Evolutionary conservation across 2,329 filamentous ascomycete genomes (phyloP).

Genomic region (Hymenoscyphus fraxineus): DNA sequence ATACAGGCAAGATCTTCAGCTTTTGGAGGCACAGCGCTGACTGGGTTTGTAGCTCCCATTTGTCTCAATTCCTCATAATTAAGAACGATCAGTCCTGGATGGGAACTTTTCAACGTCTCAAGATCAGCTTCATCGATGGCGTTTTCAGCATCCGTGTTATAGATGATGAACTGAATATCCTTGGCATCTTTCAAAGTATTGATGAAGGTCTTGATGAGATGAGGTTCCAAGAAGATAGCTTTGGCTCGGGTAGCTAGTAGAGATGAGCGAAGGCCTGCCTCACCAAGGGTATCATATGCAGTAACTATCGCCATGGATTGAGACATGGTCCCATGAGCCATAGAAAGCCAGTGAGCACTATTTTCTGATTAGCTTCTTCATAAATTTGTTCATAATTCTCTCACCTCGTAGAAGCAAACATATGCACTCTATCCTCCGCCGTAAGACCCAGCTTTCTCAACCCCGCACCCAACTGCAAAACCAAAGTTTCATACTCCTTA

Average conservation of each 20-base stretch:
- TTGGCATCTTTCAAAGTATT: constrained; percentile 56
- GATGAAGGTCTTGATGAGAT: constrained; percentile 57
- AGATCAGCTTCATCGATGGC: constrained; percentile 45
- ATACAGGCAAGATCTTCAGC: constrained; percentile 75
- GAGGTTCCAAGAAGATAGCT: constrained; percentile 81
- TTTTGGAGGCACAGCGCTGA: constrained; percentile 65
- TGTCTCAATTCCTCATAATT: constrained; percentile 50
- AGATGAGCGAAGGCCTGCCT: constrained; percentile 78
- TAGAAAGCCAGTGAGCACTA: constrained; percentile 42
- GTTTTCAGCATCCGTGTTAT: constrained; percentile 49
- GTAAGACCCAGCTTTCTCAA: constrained; percentile 67
- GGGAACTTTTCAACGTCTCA: constrained; percentile 50
- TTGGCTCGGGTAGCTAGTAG: constrained; percentile 73
- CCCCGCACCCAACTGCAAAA: constrained; percentile 62
- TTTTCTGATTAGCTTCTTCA: neutral
- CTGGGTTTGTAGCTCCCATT: constrained; percentile 54
- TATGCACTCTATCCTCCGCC: constrained; percentile 64
- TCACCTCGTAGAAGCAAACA: constrained; percentile 68
- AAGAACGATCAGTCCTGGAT: constrained; percentile 49
- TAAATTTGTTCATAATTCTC: neutral
- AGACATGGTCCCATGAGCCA: constrained; percentile 55
- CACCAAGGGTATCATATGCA: constrained; percentile 85
- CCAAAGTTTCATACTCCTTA: constrained; percentile 68
- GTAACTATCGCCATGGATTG: constrained; percentile 89
- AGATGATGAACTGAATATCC: constrained; percentile 48